Conservation (phyloP, 2,329 filamentous ascomycete genomes). For the Tolypocladium sp. region DNA sequence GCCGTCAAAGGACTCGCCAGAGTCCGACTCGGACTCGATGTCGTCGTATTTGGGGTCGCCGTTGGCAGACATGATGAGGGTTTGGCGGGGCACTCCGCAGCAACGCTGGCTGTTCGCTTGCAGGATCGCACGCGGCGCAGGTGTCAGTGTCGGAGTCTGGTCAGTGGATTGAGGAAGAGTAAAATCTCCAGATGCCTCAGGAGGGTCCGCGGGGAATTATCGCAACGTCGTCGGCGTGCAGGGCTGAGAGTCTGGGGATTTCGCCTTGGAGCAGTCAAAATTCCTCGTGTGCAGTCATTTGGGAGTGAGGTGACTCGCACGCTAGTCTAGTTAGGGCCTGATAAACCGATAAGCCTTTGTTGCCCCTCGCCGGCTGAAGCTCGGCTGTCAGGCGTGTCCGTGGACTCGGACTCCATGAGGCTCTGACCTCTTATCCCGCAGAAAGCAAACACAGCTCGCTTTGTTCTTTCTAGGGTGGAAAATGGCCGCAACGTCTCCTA, state of each 20-base stretch:
- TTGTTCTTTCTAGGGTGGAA: background rate
- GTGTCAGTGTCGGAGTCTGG: background rate
- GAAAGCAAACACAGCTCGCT: background rate
- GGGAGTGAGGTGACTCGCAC: constrained; percentile 26
- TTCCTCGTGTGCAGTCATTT: constrained; percentile 31
- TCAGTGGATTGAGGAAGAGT: background rate
- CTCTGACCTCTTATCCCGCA: background rate
- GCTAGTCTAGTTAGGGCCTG: constrained; percentile 23
- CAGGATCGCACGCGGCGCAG: background rate
- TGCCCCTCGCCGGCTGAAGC: constrained; percentile 25
- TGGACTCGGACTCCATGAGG: background rate
- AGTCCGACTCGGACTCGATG: constrained; percentile 63
- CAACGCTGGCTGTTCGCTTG: background rate
- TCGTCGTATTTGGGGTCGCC: constrained; percentile 60
- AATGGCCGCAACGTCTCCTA: too few relatives aligned
- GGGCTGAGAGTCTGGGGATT: constrained; percentile 15
- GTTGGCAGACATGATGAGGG: constrained; percentile 40
- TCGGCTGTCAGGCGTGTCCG: constrained; percentile 9
- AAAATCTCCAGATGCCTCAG: background rate
- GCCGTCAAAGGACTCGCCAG: constrained; percentile 54
- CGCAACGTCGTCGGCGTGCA: constrained; percentile 8
- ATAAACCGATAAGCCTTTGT: constrained; percentile 27
- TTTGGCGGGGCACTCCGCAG: constrained; percentile 18
- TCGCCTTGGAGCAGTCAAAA: constrained; percentile 28
- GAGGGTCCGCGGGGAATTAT: background rate